Percentiles rank a stretch among this genome's conserved stretches.
Conservation (phyloP, 257 asterid species). For the Linderniella brevidens region DNA sequence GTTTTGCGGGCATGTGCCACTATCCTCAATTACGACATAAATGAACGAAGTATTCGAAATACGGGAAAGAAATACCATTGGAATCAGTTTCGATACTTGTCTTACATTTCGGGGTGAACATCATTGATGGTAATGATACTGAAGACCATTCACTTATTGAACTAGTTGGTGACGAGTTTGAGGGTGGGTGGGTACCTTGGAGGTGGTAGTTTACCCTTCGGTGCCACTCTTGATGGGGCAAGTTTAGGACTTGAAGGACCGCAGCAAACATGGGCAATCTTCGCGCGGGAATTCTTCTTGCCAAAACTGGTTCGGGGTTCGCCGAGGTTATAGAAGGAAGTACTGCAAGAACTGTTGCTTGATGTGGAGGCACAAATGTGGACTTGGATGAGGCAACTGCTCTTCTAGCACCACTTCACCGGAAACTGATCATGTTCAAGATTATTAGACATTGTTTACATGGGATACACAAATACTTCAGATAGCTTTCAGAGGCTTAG, state of each 20-base stretch:
- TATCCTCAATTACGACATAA: slow-evolving; percentile 41
- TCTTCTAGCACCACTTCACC: slow-evolving; percentile 34
- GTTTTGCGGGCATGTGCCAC: slow-evolving; percentile 16
- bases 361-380: slow-evolving; percentile 37
- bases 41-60: slow-evolving; percentile 53
- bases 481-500: slow-evolving; percentile 35
- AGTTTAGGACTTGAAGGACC: slow-evolving; percentile 31
- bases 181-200: slow-evolving; percentile 42
- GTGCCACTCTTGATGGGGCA: slow-evolving; percentile 30
- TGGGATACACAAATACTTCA: slow-evolving; percentile 4
- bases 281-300: slow-evolving; percentile 36
- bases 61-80: slow-evolving; percentile 25
- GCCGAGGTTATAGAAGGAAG: slow-evolving; percentile 24
- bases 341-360: slow-evolving; percentile 35
- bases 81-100: background rate
- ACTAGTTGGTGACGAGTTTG: slow-evolving; percentile 76
- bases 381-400: slow-evolving; percentile 28
- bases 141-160: slow-evolving; percentile 96
- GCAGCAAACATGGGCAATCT: slow-evolving; percentile 18
- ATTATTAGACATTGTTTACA: slow-evolving; percentile 1
- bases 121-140: slow-evolving; percentile 58
- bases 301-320: slow-evolving; percentile 26
- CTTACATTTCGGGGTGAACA: too few relatives aligned
- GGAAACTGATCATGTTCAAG: slow-evolving; percentile 21
- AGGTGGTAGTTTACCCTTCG: slow-evolving; percentile 30